Evolutionary conservation across 139 green algal genomes (phyloP).

Genomic region (Gonium pectorale): DNA sequence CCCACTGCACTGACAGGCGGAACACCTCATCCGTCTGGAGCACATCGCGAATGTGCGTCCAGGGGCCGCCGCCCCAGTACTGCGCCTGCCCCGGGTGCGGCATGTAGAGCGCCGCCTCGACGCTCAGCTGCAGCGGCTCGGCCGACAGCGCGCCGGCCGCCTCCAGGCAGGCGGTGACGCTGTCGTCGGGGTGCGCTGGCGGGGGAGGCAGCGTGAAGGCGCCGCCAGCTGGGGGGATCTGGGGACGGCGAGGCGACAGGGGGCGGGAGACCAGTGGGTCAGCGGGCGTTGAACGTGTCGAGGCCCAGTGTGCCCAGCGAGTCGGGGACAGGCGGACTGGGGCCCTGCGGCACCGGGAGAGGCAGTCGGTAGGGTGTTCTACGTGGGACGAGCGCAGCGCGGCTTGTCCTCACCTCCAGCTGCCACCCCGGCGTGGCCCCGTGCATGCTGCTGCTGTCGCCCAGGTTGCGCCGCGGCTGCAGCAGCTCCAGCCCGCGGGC

Average conservation of each 20-base stretch:
- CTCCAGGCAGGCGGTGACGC: neutral
- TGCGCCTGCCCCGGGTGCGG: conserved; percentile 24
- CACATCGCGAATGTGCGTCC: conserved; percentile 16
- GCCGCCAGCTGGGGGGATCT: conserved; percentile 23
- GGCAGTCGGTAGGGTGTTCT: no score
- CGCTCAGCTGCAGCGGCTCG: neutral
- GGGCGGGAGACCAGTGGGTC: neutral
- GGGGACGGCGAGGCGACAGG: no score
- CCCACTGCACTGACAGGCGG: conserved; percentile 35
- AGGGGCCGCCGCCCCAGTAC: conserved; percentile 31
- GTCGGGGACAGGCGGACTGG: no score
- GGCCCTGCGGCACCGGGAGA: no score
- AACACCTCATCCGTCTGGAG: conserved; percentile 36
- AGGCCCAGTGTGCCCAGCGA: no score
- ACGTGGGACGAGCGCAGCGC: no score
- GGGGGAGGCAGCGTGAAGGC: neutral
- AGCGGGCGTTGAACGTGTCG: no score
- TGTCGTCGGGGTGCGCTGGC: neutral
- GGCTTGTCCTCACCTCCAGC: conserved; percentile 10
- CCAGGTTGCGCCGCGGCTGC: conserved; percentile 37
- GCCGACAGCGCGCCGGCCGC: neutral
- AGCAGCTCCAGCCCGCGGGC: conserved; percentile 34
- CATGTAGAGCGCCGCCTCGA: conserved; percentile 1
- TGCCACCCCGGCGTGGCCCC: conserved; percentile 1
- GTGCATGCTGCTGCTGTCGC: conserved; percentile 9